Conservation (phyloP, 2,329 filamentous ascomycete species). For the Raffaelea ambrosiae region DNA sequence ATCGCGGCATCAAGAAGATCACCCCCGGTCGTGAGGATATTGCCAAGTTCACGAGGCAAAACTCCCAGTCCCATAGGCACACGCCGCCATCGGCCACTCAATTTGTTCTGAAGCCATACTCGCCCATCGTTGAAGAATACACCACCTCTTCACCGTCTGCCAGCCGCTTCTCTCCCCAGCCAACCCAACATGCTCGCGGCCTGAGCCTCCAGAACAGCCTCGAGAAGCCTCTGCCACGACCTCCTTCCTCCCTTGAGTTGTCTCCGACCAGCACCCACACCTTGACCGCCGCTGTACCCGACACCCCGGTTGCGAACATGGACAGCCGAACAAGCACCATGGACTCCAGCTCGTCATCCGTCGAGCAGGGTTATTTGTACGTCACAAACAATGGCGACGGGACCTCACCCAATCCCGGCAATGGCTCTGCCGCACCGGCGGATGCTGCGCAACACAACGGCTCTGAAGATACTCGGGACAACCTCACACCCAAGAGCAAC, state of each 20-base stretch:
- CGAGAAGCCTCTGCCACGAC: constrained; percentile 47
- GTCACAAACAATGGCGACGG: background rate
- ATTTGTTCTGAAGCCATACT: constrained; percentile 25
- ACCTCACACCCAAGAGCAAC: constrained; percentile 41
- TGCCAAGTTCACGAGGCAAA: constrained; percentile 32
- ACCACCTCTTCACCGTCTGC: constrained; percentile 19
- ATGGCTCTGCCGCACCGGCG: constrained; percentile 22
- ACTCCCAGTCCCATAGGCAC: constrained; percentile 24
- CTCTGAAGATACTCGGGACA: constrained; percentile 39
- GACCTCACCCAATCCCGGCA: constrained; percentile 7
- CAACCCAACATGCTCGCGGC: constrained; percentile 45
- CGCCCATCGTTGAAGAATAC: constrained; percentile 16
- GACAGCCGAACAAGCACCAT: constrained; percentile 38
- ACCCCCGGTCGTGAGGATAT: constrained; percentile 34
- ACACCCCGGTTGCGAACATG: constrained; percentile 22
- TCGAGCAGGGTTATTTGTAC: constrained; percentile 20
- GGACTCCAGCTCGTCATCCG: constrained; percentile 35
- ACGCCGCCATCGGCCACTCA: constrained; percentile 13
- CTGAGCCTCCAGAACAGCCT: constrained; percentile 49
- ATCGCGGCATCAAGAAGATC: constrained; percentile 41
- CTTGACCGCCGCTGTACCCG: constrained; percentile 22
- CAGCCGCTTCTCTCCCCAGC: constrained; percentile 14
- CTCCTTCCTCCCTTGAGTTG: constrained; percentile 22
- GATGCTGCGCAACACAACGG: constrained; percentile 26
- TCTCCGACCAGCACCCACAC: constrained; percentile 25